These are phyloP conservation scores for Herpetomonas tarakana DNA, from an alignment of 208 protist species.

Conservation along the genomic window DNA sequence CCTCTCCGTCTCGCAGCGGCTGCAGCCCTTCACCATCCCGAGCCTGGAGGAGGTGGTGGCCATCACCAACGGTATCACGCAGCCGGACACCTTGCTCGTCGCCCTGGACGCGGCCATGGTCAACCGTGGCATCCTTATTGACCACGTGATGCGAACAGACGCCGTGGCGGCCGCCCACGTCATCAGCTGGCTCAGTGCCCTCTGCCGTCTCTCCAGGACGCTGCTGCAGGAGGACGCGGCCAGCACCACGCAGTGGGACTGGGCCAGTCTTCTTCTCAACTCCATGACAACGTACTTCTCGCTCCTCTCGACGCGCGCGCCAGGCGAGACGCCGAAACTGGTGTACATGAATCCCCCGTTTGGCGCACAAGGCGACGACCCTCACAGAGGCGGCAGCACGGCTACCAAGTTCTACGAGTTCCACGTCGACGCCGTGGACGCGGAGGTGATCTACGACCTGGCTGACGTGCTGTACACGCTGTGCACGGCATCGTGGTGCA, in stretches of 20 bases:
- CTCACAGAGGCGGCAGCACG: background rate
- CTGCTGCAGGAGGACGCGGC: conserved; percentile 46
- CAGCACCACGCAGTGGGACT: conserved; percentile 38
- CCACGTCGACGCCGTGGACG: conserved; percentile 29
- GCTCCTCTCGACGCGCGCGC: conserved; percentile 26
- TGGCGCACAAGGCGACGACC: background rate
- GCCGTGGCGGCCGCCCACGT: conserved; percentile 27
- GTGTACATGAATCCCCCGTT: conserved; percentile 4
- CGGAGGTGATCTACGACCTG: conserved; percentile 62
- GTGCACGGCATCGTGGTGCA: conserved; percentile 69
- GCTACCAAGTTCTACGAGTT: conserved; percentile 34
- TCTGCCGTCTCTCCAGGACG: conserved; percentile 36
- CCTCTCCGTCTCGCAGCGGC: conserved; percentile 27
- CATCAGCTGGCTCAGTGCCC: conserved; percentile 36
- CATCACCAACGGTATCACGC: conserved; percentile 64
- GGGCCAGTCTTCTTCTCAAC: conserved; percentile 53
- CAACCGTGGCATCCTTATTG: conserved; percentile 22
- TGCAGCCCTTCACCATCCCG: conserved; percentile 25
- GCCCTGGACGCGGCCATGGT: conserved; percentile 49
- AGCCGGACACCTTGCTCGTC: conserved; percentile 53
- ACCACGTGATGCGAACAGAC: conserved; percentile 26
- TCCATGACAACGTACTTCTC: conserved; percentile 34
- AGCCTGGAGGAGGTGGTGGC: conserved; percentile 53
- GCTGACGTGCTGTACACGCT: conserved; percentile 57
- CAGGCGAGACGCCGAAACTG: background rate